These are phyloP conservation scores for Yamadazyma sp. DNA, from an alignment of 1,139 yeast genomes.

Conservation along the genomic window DNA sequence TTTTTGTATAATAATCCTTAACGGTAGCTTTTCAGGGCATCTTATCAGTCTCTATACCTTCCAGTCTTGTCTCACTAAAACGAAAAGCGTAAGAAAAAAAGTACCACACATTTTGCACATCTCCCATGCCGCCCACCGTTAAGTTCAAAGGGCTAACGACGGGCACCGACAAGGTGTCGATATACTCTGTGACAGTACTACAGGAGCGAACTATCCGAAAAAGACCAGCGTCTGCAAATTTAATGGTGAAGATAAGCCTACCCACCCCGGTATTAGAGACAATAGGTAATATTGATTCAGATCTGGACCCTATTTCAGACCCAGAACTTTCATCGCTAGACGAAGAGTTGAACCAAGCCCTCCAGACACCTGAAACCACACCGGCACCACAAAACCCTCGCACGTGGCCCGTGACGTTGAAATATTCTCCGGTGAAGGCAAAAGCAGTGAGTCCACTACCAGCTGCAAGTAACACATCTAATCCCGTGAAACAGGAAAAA, in stretches of 20 bases:
- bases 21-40: too few species aligned
- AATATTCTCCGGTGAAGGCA: not conserved
- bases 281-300: not conserved
- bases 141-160: conserved; percentile 9
- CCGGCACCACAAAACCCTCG: not conserved
- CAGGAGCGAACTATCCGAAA: not conserved
- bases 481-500: not conserved
- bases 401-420: not conserved
- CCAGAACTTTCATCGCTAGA: conserved; percentile 18
- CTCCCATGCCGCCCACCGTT: conserved; percentile 10
- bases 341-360: conserved; percentile 18
- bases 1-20: too few species aligned
- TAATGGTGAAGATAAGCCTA: conserved; percentile 18
- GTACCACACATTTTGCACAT: not conserved
- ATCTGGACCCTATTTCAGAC: conserved; percentile 1
- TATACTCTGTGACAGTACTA: conserved; percentile 8
- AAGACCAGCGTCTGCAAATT: conserved; percentile 1
- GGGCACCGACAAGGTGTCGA: conserved; percentile 7
- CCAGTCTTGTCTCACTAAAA: not conserved
- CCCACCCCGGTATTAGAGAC: conserved; percentile 7
- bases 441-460: too few species aligned
- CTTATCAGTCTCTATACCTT: too few species aligned
- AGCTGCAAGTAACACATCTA: too few species aligned
- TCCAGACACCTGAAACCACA: conserved; percentile 1
- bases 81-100: not conserved